These are phyloP conservation scores for Xylaria digitata DNA, from an alignment of 2,329 filamentous ascomycete genomes.

Conservation along the genomic window DNA sequence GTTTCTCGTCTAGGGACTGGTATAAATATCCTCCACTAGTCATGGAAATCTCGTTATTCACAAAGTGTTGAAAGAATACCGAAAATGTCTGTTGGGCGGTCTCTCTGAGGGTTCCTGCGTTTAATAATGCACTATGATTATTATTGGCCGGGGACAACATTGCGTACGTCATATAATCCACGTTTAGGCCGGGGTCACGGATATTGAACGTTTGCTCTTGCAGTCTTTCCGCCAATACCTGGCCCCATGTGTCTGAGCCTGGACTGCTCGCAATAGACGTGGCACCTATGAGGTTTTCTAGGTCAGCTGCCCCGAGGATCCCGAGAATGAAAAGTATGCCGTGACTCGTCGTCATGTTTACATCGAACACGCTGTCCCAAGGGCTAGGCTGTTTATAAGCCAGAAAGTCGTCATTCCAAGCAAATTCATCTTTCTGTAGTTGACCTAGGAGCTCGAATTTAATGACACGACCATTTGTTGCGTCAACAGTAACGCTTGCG, in stretches of 20 bases:
- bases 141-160: conserved; percentile 12
- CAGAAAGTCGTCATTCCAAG: conserved; percentile 16
- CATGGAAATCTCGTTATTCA: conserved; percentile 11
- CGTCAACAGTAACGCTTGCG: conserved; percentile 9
- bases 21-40: conserved; percentile 12
- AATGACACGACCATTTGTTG: conserved; percentile 7
- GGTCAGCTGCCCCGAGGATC: conserved; percentile 12
- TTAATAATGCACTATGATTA: conserved; percentile 14
- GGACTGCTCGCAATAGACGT: neutral
- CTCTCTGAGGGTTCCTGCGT: neutral
- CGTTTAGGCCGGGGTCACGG: conserved; percentile 11
- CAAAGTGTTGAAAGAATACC: conserved; percentile 18
- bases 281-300: conserved; percentile 13
- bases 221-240: neutral
- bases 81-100: conserved; percentile 12
- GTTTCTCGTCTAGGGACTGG: conserved; percentile 9
- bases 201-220: conserved; percentile 21
- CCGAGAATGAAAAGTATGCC: conserved; percentile 18
- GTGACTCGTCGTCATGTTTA: conserved; percentile 17
- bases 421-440: neutral
- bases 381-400: neutral
- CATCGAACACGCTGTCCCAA: neutral
- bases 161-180: conserved; percentile 24
- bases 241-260: neutral
- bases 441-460: conserved; percentile 2